A percentile compares a stretch with the other conserved stretches of the same genome.
phyloP scores from a whole-genome alignment of 1,284 basidiomycete species.

The Trametes pubescens region DNA sequence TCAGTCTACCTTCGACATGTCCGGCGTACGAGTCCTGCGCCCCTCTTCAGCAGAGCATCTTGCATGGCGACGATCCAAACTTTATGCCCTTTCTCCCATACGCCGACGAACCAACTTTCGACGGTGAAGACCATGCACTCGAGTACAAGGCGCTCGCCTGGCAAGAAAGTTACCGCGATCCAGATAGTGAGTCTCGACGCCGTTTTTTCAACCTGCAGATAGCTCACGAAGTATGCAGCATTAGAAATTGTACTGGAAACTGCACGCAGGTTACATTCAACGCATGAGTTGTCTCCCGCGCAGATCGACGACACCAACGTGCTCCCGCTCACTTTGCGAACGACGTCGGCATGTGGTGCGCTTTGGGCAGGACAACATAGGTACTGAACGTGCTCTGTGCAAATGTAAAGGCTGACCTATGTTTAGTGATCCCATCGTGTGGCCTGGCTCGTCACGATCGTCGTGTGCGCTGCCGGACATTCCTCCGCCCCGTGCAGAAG shows the following conservation, averaged over 20 bases:
- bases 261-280: slow-evolving; percentile 47
- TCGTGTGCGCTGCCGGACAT: slow-evolving; percentile 19
- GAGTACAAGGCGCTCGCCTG: slow-evolving; percentile 58
- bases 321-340: slow-evolving; percentile 48
- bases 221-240: slow-evolving; percentile 23
- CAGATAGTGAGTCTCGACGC: slow-evolving; percentile 54
- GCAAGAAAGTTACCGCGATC: slow-evolving; percentile 50
- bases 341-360: slow-evolving; percentile 41
- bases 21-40: slow-evolving; percentile 59
- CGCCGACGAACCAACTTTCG: slow-evolving; percentile 60
- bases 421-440: slow-evolving; percentile 27
- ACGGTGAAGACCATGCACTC: slow-evolving; percentile 47
- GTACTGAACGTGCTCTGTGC: slow-evolving; percentile 34
- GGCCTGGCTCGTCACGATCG: slow-evolving; percentile 29
- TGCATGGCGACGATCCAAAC: slow-evolving; percentile 63
- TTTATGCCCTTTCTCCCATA: slow-evolving; percentile 66
- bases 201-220: neutral
- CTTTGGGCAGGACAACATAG: slow-evolving; percentile 45
- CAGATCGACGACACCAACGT: slow-evolving; percentile 53
- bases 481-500: slow-evolving; percentile 32
- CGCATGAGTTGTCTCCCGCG: slow-evolving; percentile 46
- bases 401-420: neutral
- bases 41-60: slow-evolving; percentile 53
- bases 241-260: slow-evolving; percentile 57
- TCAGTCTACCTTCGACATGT: neutral